Evolutionary conservation across 2,329 filamentous ascomycete species (phyloP), one percentile per base, ranked within the genome.

Genomic region (Fusarium nisikadoi): DNA sequence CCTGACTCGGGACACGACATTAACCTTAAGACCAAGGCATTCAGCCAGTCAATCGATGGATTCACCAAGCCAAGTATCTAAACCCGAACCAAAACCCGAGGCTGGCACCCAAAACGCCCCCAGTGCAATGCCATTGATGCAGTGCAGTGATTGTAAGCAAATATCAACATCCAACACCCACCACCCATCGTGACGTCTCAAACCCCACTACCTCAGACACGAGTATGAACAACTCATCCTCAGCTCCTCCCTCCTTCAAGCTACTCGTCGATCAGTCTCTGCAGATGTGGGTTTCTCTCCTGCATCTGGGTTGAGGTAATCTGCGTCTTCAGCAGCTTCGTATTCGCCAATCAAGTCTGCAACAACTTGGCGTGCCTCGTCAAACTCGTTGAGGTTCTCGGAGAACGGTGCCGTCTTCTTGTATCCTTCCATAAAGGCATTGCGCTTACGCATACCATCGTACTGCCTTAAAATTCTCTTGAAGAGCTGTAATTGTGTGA

Each of bases 341-440:
- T 99, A 99, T 85, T 99, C 96, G 56, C 90, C 89, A 79, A 98
- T 95, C 71, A 98, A 84, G 81, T 97, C 95, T 77, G 92, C 90
- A 25, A 98, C 95, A 9, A 98, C 95, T 79, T 96, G 92, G 74
- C 93, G 90, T 38, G 96, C 93, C 82, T 98, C 95, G 80, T 99
- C 97, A 77, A 99, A 99, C 82, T 99, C 95, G 75, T 93, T 90
- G 45, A 99, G 85, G 46, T 95, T 96, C 73, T 98, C 95, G 0
- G 94, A 88, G 82, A 99, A 99, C 2, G 95, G 94, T 0, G 94
- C 92, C 66, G 97, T 97, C 81, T 96, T 96, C 84, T 97, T 98
- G 84, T 99, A 99, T 50, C 91, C 91, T 77, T 99, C 96, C 78
- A 99, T 88, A 82, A 98, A 99, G 54, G 96, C 96, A 81, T 98